Evolutionary conservation across 495 filamentous ascomycete genomes (phyloP).

Genomic region (Amniculicola lignicola): DNA sequence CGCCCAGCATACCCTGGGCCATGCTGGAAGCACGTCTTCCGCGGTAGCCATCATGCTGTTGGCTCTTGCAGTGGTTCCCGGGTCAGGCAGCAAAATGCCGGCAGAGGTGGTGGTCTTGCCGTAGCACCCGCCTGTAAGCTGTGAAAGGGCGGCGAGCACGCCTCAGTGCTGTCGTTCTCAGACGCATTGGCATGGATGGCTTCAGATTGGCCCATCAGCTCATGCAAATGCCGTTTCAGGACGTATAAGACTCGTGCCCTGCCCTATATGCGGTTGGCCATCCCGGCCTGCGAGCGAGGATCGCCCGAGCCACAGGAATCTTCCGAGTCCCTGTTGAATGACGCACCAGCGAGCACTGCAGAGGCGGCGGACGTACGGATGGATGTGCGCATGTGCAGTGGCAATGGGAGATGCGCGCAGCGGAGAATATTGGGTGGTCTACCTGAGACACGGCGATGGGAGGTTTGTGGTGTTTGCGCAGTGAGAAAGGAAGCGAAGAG

Average conservation of each 20-base stretch:
- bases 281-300: constrained; percentile 21
- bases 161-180: constrained; percentile 6
- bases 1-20: constrained; percentile 7
- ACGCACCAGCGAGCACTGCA: constrained; percentile 27
- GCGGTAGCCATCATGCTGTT: constrained; percentile 19
- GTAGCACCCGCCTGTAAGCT: constrained; percentile 26
- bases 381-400: constrained; percentile 20
- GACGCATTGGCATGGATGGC: constrained; percentile 34
- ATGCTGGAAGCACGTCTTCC: constrained; percentile 17
- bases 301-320: constrained; percentile 34
- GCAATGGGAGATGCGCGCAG: constrained; percentile 23
- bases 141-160: constrained; percentile 4
- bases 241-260: constrained; percentile 20
- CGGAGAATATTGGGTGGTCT: constrained; percentile 18
- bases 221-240: constrained; percentile 36
- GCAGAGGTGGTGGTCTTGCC: constrained; percentile 27
- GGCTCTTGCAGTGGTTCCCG: constrained; percentile 26
- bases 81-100: constrained; percentile 28
- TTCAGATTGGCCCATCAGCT: constrained; percentile 33
- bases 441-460: constrained; percentile 14
- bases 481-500: not conserved
- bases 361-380: constrained; percentile 20
- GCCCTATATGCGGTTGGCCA: constrained; percentile 30
- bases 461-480: not conserved
- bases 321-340: constrained; percentile 26